These are phyloP conservation scores for Pochonia chlamydosporia DNA, from an alignment of 2,329 filamentous ascomycete species.

Conservation along the genomic window DNA sequence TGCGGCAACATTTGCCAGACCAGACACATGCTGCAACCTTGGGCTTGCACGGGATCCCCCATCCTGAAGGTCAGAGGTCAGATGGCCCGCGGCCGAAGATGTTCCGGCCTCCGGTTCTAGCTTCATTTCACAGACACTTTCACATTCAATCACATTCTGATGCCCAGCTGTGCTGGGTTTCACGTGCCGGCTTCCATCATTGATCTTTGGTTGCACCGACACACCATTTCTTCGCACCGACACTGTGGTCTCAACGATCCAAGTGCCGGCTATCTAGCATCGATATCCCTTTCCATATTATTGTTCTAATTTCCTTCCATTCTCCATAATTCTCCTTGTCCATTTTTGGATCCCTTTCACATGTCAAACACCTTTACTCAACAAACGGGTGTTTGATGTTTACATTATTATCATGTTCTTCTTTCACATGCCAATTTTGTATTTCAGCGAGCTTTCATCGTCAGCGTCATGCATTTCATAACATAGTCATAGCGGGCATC, in stretches of 20 bases:
- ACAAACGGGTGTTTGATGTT: not conserved
- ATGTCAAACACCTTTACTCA: not conserved
- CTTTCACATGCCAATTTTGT: not conserved
- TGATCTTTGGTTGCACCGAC: not conserved
- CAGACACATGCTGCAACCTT: no score
- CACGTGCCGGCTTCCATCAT: not conserved
- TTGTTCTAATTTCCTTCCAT: not conserved
- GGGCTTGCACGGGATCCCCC: not conserved
- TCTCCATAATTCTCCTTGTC: not conserved
- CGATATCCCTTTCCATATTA: not conserved
- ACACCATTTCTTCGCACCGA: not conserved
- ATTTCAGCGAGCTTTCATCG: conserved; percentile 1
- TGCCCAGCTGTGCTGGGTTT: conserved; percentile 6
- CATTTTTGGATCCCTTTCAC: not conserved
- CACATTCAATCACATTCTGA: not conserved
- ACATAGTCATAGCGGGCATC: conserved; percentile 2
- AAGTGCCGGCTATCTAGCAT: not conserved
- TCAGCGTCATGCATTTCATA: not conserved
- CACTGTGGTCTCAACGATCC: not conserved
- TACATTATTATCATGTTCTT: not conserved
- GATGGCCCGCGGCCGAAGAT: not conserved
- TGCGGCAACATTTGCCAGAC: no score
- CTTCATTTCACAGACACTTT: not conserved
- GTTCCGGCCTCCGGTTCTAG: not conserved
- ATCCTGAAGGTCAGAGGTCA: not conserved